Percentiles rank a stretch among this genome's conserved stretches.
Evolutionary conservation across 129 eudicot species (phyloP).

Genomic region (Artemisia annua): DNA sequence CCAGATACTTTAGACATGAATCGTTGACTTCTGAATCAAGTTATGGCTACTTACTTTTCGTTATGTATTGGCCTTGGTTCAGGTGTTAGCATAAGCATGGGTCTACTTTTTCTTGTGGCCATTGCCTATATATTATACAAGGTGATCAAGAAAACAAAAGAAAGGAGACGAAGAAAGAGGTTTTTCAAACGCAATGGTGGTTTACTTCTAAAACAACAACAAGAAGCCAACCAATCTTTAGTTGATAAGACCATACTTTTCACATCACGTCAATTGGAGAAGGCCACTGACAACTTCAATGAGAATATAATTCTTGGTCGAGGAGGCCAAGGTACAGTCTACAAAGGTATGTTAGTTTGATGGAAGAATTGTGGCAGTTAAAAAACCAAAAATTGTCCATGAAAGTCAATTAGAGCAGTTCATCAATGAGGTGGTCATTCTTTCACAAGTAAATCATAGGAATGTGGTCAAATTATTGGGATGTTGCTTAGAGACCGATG

Average conservation of each 20-base stretch:
- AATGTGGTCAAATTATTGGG: slow-evolving; percentile 39
- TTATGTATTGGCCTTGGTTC: not conserved
- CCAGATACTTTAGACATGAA: not conserved
- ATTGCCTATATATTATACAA: not conserved
- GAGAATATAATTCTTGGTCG: slow-evolving; percentile 30
- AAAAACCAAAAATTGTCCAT: too few relatives aligned
- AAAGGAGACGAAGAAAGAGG: not conserved
- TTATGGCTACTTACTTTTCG: not conserved
- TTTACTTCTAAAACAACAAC: slow-evolving; percentile 26
- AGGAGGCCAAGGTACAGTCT: slow-evolving; percentile 42
- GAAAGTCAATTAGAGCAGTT: slow-evolving; percentile 12
- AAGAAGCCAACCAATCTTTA: slow-evolving; percentile 22
- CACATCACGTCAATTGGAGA: slow-evolving; percentile 31
- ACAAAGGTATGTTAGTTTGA: slow-evolving; percentile 26
- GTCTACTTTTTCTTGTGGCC: slow-evolving; percentile 10
- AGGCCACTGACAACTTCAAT: slow-evolving; percentile 34
- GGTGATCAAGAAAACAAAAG: too few relatives aligned
- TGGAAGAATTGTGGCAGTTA: too few relatives aligned
- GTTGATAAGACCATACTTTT: slow-evolving; percentile 25
- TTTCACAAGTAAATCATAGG: slow-evolving; percentile 32
- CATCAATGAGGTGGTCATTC: slow-evolving; percentile 33
- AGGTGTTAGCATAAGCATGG: slow-evolving; percentile 27
- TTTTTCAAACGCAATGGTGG: slow-evolving; percentile 32
- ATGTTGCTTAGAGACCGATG: slow-evolving; percentile 36
- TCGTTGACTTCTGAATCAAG: not conserved